A percentile compares a stretch with the other conserved stretches of the same genome.
These are phyloP conservation scores for Penicillium nucicola DNA, from an alignment of 495 filamentous ascomycete genomes.

Conservation along the genomic window DNA sequence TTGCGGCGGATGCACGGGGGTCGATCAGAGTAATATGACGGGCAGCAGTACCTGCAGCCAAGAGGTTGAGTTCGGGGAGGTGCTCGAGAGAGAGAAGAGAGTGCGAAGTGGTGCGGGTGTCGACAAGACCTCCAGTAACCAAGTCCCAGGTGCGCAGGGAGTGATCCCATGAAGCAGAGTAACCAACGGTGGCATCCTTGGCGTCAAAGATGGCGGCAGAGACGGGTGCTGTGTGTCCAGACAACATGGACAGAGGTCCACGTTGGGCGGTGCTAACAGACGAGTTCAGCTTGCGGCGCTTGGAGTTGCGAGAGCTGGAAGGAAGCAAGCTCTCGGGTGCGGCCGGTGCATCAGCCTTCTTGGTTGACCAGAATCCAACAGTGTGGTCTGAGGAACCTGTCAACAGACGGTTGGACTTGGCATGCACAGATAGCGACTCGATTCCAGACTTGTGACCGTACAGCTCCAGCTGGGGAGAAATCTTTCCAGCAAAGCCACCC, in stretches of 20 bases:
- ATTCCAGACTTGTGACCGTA: slow-evolving; percentile 78
- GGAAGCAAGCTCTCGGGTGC: slow-evolving; percentile 65
- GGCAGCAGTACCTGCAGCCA: slow-evolving; percentile 84
- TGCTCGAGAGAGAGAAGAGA: slow-evolving; percentile 72
- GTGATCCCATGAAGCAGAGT: slow-evolving; percentile 86
- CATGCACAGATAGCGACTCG: slow-evolving; percentile 75
- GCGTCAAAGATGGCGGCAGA: slow-evolving; percentile 79
- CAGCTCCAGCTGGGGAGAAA: slow-evolving; percentile 76
- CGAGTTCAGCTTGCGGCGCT: slow-evolving; percentile 73
- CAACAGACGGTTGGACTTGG: slow-evolving; percentile 69
- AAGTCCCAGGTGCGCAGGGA: slow-evolving; percentile 89
- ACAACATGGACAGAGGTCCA: slow-evolving; percentile 72
- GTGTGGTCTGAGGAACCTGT: slow-evolving; percentile 77
- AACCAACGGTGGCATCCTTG: slow-evolving; percentile 79
- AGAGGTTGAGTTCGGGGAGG: slow-evolving; percentile 61
- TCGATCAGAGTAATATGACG: slow-evolving; percentile 87
- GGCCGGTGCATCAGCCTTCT: slow-evolving; percentile 66
- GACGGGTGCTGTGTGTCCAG: slow-evolving; percentile 67
- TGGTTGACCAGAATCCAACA: slow-evolving; percentile 80
- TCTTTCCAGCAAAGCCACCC: slow-evolving; percentile 54
- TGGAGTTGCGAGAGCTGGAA: slow-evolving; percentile 55
- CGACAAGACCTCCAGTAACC: slow-evolving; percentile 67
- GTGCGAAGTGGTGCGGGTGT: slow-evolving; percentile 77
- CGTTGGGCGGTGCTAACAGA: slow-evolving; percentile 64
- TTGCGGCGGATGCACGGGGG: slow-evolving; percentile 69